These are phyloP conservation scores for Curvularia spicifera DNA, from an alignment of 2,329 filamentous ascomycete genomes.

Conservation along the genomic window DNA sequence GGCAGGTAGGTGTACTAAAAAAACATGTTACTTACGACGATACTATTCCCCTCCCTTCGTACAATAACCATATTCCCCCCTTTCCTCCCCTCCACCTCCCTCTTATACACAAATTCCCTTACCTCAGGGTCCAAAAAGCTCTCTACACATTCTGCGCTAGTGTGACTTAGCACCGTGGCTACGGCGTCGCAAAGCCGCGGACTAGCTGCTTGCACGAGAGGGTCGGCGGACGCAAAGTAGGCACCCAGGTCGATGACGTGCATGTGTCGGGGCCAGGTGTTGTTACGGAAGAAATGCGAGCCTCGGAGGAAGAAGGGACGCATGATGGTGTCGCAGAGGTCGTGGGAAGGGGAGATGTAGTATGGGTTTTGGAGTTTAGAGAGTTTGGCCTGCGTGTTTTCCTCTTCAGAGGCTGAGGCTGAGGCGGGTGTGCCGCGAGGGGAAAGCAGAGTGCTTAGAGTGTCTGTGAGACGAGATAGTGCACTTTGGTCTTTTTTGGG, in stretches of 20 bases:
- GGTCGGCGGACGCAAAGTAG: conserved; percentile 8
- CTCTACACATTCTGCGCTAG: conserved; percentile 14
- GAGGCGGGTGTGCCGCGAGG: not conserved
- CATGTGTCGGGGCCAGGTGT: conserved; percentile 14
- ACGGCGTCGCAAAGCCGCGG: conserved; percentile 26
- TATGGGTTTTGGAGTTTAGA: conserved; percentile 12
- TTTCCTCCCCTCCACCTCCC: conserved; percentile 12
- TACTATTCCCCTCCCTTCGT: conserved; percentile 12
- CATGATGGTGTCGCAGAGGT: conserved; percentile 17
- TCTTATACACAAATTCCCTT: conserved; percentile 23
- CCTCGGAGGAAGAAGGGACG: not conserved
- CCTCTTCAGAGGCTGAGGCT: not conserved
- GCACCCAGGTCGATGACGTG: conserved; percentile 14
- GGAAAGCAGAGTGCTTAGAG: not conserved
- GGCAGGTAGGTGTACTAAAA: too few species aligned
- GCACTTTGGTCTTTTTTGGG: not conserved
- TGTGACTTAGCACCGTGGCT: conserved; percentile 26
- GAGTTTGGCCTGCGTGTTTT: not conserved
- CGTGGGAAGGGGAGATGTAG: conserved; percentile 10
- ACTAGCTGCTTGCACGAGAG: conserved; percentile 2
- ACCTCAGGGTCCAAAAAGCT: conserved; percentile 21
- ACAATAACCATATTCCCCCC: conserved; percentile 12
- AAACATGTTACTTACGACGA: conserved; percentile 10
- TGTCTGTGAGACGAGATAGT: conserved; percentile 5
- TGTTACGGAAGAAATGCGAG: conserved; percentile 2